Evolutionary conservation across 2,329 filamentous ascomycete species (phyloP).

Genomic region (Cladosporium colombiae): DNA sequence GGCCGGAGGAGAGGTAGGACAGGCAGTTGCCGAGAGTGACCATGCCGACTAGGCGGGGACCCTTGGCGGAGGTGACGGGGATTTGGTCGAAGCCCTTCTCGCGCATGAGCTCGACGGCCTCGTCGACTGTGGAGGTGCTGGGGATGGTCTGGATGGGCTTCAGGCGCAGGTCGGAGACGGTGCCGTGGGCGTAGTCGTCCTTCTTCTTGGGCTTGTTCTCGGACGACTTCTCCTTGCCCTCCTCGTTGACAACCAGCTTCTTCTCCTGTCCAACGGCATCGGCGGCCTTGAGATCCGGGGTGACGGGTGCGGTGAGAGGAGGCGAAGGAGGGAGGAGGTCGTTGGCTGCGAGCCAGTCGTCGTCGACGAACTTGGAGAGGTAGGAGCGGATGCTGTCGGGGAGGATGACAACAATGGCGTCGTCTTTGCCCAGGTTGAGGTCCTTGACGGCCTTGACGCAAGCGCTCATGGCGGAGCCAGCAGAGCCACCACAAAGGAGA

Average conservation of each 20-base stretch:
- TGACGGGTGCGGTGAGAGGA: constrained; percentile 43
- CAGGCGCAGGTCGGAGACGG: constrained; percentile 77
- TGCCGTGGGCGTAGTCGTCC: constrained; percentile 76
- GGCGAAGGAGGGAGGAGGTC: constrained; percentile 73
- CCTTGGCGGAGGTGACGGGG: constrained; percentile 73
- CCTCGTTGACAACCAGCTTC: constrained; percentile 23
- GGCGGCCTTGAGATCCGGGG: constrained; percentile 36
- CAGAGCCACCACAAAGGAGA: constrained; percentile 87
- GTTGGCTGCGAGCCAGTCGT: constrained; percentile 98
- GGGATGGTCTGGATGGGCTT: constrained; percentile 91
- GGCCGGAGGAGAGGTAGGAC: constrained; percentile 81
- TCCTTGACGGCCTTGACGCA: constrained; percentile 76
- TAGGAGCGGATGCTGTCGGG: constrained; percentile 98
- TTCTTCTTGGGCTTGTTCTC: constrained; percentile 31
- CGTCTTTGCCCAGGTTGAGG: constrained; percentile 73
- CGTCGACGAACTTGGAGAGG: constrained; percentile 96
- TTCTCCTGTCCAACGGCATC: constrained; percentile 28
- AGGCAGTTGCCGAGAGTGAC: constrained; percentile 94
- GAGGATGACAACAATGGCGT: constrained; percentile 85
- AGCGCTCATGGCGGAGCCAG: constrained; percentile 86
- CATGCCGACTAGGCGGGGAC: constrained; percentile 75
- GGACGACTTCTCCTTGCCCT: constrained; percentile 4
- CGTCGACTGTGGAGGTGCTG: constrained; percentile 69
- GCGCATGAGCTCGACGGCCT: constrained; percentile 96
- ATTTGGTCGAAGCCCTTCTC: constrained; percentile 98